These are phyloP conservation scores for Pseudoturritis turrita DNA, from an alignment of 345 rosid species.

Conservation along the genomic window DNA sequence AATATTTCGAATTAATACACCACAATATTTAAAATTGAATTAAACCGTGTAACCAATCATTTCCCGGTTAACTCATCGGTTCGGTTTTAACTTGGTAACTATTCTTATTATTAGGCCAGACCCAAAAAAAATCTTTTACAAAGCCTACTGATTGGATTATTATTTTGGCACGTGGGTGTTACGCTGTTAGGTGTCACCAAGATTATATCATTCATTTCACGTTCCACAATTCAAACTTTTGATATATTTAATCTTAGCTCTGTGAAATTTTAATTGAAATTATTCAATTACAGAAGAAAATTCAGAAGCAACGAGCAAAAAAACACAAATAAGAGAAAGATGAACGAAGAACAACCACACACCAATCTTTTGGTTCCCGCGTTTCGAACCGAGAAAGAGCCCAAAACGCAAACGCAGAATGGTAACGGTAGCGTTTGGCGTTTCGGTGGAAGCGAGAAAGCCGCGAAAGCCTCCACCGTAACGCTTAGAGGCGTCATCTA, in stretches of 20 bases:
- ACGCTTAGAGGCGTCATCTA: conserved; percentile 43
- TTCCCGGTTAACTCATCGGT: background rate
- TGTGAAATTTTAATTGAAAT: background rate
- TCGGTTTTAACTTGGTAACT: background rate
- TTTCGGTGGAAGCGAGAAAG: conserved; percentile 33
- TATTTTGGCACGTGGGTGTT: conserved; percentile 8
- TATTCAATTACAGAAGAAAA: background rate
- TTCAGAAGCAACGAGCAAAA: background rate
- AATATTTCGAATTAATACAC: too few species aligned
- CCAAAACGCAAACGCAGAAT: conserved; percentile 18
- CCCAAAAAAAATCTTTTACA: background rate
- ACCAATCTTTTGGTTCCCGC: conserved; percentile 21
- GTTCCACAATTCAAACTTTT: background rate
- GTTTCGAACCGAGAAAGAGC: conserved; percentile 13
- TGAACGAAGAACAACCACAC: conserved; percentile 26
- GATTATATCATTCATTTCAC: background rate
- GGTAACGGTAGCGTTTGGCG: conserved; percentile 29
- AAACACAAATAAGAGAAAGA: background rate
- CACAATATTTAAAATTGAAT: too few species aligned
- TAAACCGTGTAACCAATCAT: too few species aligned
- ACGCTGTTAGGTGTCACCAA: conserved; percentile 28
- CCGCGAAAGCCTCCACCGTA: conserved; percentile 14
- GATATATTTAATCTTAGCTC: background rate
- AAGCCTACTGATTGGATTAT: background rate
- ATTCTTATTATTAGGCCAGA: background rate